phyloP scores from a whole-genome alignment of 139 green algal genomes.

The Chlamydomonas schloesseri region DNA sequence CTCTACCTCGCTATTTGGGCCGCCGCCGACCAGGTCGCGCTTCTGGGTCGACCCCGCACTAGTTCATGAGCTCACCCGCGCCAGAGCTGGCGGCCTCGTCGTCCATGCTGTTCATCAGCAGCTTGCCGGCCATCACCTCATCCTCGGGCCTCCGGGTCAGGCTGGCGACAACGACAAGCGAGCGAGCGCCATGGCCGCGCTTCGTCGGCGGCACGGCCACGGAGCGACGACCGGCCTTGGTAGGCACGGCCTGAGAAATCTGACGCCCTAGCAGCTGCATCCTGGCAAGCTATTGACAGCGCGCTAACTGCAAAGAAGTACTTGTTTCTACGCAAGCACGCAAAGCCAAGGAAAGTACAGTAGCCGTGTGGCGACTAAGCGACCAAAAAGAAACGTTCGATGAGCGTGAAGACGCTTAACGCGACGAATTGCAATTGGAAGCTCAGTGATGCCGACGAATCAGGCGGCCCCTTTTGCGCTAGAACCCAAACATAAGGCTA shows the following conservation, averaged over 20 bases:
- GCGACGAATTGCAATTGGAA: no score
- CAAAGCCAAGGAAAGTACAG: no score
- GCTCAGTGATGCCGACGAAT: no score
- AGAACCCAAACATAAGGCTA: no score
- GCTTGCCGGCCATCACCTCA: conserved; percentile 34
- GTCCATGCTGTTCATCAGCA: conserved; percentile 41
- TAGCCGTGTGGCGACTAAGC: background rate
- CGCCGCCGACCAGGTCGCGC: background rate
- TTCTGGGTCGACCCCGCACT: no score
- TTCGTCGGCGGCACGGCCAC: background rate
- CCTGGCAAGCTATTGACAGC: background rate
- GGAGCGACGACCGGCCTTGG: background rate
- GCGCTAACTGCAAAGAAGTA: no score
- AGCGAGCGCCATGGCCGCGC: background rate
- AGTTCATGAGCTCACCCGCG: background rate
- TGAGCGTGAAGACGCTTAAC: no score
- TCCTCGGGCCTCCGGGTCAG: conserved; percentile 51
- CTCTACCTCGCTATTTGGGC: no score
- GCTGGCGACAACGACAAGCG: conserved; percentile 16
- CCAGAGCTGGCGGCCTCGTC: conserved; percentile 10
- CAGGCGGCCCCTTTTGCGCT: no score
- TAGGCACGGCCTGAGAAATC: background rate
- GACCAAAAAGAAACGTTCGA: background rate
- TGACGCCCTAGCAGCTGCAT: conserved; percentile 36
- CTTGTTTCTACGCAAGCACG: background rate